phyloP scores from a whole-genome alignment of 1,284 basidiomycete genomes.

The Pseudozyma hubeiensis region DNA sequence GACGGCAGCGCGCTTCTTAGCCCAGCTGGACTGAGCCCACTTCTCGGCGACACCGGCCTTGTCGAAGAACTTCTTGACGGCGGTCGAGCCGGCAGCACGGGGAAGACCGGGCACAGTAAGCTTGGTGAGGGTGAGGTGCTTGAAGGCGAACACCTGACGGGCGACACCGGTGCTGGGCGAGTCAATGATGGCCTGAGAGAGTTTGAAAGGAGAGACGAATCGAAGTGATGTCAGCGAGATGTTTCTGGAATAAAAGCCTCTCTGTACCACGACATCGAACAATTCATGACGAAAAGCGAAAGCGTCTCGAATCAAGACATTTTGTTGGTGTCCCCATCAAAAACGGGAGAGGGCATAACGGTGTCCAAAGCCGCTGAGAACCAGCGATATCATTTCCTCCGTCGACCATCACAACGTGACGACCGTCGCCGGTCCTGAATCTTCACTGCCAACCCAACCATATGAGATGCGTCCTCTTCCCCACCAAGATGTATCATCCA shows the following conservation, averaged over 20 bases:
- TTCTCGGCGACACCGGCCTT: constrained; percentile 79
- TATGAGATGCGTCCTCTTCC: too few relatives aligned
- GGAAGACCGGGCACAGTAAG: constrained; percentile 86
- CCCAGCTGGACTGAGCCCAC: constrained; percentile 87
- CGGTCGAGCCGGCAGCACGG: constrained; percentile 84
- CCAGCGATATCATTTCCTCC: too few relatives aligned
- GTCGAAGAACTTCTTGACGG: constrained; percentile 88
- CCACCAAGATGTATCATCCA: too few relatives aligned
- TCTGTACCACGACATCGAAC: constrained; percentile 2
- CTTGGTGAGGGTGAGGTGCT: constrained; percentile 90
- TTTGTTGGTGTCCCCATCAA: too few relatives aligned
- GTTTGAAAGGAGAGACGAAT: not conserved
- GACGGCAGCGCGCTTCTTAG: constrained; percentile 84
- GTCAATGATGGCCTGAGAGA: constrained; percentile 87
- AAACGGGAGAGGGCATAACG: too few relatives aligned
- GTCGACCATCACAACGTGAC: too few relatives aligned
- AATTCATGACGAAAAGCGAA: not conserved
- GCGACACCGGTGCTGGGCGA: constrained; percentile 90
- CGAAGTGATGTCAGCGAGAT: too few relatives aligned
- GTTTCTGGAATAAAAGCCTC: not conserved
- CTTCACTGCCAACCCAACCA: too few relatives aligned
- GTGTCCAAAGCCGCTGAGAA: too few relatives aligned
- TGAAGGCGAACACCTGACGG: constrained; percentile 91
- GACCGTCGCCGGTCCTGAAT: too few relatives aligned
- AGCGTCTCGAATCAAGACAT: too few relatives aligned